Conservation (phyloP, 768 basidiomycete species). For the Tylopilus felleus region DNA sequence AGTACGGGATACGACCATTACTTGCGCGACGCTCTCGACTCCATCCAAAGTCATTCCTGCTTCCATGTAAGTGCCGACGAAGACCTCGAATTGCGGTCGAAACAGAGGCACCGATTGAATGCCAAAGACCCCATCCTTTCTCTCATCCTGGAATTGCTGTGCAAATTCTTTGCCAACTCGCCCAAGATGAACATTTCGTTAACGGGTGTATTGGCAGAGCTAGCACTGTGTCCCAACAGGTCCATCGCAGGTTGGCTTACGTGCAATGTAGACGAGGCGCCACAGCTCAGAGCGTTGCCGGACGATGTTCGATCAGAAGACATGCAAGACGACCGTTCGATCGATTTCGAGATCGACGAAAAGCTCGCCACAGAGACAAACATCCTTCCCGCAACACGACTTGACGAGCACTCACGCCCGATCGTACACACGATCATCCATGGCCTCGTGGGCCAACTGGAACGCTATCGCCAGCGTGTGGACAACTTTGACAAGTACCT, state of each 20-base stretch:
- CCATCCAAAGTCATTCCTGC: slow-evolving; percentile 63
- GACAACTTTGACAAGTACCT: slow-evolving; percentile 83
- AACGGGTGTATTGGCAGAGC: slow-evolving; percentile 74
- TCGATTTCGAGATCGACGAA: slow-evolving; percentile 72
- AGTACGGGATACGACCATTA: slow-evolving; percentile 87
- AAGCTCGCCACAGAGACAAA: slow-evolving; percentile 55
- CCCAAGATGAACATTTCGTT: slow-evolving; percentile 87
- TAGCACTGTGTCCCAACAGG: slow-evolving; percentile 83
- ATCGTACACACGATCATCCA: slow-evolving; percentile 79
- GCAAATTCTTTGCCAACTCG: slow-evolving; percentile 80
- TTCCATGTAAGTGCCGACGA: slow-evolving; percentile 48
- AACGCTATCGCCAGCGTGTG: slow-evolving; percentile 71
- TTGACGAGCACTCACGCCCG: slow-evolving; percentile 72
- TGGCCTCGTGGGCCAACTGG: slow-evolving; percentile 76
- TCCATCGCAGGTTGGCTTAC: slow-evolving; percentile 89
- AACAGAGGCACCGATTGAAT: slow-evolving; percentile 70
- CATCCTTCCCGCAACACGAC: slow-evolving; percentile 58
- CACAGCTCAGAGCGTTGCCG: slow-evolving; percentile 8
- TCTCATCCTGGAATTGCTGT: slow-evolving; percentile 63
- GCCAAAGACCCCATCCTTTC: slow-evolving; percentile 75
- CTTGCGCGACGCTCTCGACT: slow-evolving; percentile 66
- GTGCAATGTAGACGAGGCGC: slow-evolving; percentile 49
- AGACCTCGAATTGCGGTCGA: slow-evolving; percentile 34
- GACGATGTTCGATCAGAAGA: slow-evolving; percentile 31
- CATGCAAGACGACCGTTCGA: slow-evolving; percentile 76